Conservation (phyloP, 2,329 filamentous ascomycete genomes). For the Drechslera avenae region DNA sequence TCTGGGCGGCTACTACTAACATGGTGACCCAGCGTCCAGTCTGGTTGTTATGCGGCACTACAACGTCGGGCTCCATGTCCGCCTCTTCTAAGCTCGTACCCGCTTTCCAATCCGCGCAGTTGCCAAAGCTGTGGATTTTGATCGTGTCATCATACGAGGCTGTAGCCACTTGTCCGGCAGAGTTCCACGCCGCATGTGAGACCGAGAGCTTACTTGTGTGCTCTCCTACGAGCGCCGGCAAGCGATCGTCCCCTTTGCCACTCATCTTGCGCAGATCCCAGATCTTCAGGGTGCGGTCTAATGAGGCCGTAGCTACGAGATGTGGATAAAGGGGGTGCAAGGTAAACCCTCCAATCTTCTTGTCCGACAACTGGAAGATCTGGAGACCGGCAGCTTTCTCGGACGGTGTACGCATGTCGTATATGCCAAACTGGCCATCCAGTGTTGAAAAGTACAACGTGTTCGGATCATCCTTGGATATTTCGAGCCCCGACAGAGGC, state of each 20-base stretch:
- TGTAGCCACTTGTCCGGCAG: constrained; percentile 83
- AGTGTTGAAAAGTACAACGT: constrained; percentile 87
- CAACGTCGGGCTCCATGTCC: constrained; percentile 70
- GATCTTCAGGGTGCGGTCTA: constrained; percentile 86
- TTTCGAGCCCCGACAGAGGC: constrained; percentile 83
- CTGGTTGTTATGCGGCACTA: constrained; percentile 89
- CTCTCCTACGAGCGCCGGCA: constrained; percentile 76
- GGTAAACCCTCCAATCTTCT: constrained; percentile 95
- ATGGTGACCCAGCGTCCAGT: constrained; percentile 93
- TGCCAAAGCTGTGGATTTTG: constrained; percentile 82
- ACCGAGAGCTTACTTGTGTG: constrained; percentile 84
- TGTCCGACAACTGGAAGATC: constrained; percentile 78
- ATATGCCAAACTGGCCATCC: constrained; percentile 76
- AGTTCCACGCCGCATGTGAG: constrained; percentile 89
- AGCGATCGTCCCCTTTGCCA: constrained; percentile 63
- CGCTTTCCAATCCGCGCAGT: constrained; percentile 56
- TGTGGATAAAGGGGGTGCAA: constrained; percentile 80
- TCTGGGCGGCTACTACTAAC: constrained; percentile 48
- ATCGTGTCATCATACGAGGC: constrained; percentile 94
- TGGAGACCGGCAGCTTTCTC: constrained; percentile 59
- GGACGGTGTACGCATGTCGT: constrained; percentile 71
- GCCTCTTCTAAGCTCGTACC: constrained; percentile 62
- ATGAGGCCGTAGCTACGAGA: constrained; percentile 82
- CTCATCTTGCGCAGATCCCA: constrained; percentile 88
- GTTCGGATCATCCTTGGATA: constrained; percentile 72